Percentiles rank a stretch among this genome's conserved stretches.
phyloP scores from a whole-genome alignment of 306 rosid genomes.

The Quercus berberidifolia region DNA sequence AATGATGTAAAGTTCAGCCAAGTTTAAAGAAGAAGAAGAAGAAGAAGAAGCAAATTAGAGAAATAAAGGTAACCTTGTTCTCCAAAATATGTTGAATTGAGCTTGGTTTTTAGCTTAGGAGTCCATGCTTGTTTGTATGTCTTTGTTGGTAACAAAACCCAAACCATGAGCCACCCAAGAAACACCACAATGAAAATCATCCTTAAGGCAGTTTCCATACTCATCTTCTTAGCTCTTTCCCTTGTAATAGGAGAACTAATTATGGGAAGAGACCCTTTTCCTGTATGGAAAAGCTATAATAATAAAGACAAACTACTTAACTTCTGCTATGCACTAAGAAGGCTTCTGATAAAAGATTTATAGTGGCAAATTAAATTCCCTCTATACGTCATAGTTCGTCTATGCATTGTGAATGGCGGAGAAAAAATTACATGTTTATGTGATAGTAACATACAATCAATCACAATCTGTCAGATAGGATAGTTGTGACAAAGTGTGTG shows the following conservation, averaged over 20 bases:
- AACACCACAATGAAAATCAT: constrained; percentile 31
- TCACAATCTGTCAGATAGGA: fast-evolving
- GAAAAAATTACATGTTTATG: fast-evolving
- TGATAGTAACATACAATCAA: no score
- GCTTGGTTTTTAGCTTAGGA: constrained; percentile 28
- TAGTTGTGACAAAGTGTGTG: no score
- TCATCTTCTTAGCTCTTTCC: constrained; percentile 1
- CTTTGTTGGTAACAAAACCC: constrained; percentile 58
- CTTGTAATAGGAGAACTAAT: background rate
- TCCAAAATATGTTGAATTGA: constrained; percentile 50
- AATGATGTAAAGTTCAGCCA: background rate
- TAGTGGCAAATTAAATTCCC: background rate
- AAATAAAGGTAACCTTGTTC: constrained; percentile 37
- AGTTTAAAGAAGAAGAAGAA: background rate
- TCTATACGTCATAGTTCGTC: background rate
- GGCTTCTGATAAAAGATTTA: background rate
- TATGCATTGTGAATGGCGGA: fast-evolving
- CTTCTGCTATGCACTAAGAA: background rate
- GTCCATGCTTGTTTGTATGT: constrained; percentile 36
- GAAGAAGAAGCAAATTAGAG: background rate
- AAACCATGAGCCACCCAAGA: constrained; percentile 48
- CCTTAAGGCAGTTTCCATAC: constrained; percentile 18
- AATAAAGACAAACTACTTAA: background rate
- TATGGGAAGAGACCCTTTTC: background rate
- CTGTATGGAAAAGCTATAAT: background rate